Conservation (phyloP, 768 basidiomycete species). For the Chlorophyllum brunneum region DNA sequence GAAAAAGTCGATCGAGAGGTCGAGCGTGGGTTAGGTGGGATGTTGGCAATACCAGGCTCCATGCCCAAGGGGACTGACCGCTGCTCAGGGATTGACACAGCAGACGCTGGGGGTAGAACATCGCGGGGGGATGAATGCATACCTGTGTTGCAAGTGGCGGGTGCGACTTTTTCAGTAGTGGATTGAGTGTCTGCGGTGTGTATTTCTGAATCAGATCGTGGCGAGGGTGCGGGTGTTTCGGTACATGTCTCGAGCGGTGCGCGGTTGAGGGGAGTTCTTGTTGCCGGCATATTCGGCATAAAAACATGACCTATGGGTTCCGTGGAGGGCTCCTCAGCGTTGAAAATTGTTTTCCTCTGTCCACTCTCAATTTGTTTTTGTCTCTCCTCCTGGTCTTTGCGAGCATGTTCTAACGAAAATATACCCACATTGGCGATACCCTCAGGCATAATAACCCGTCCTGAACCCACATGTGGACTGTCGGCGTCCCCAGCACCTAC, state of each 20-base stretch:
- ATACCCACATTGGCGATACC: no score
- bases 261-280: neutral
- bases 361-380: neutral
- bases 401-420: neutral
- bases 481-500: no score
- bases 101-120: neutral
- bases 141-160: no score
- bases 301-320: neutral
- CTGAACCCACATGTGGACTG: no score
- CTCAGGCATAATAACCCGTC: no score
- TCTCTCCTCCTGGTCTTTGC: constrained; percentile 7
- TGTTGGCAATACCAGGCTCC: neutral
- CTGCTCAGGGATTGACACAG: neutral
- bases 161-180: neutral
- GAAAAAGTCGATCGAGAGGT: no score
- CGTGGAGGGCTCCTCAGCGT: neutral
- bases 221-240: neutral
- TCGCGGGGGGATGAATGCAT: no score
- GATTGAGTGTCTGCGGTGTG: neutral
- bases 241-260: neutral
- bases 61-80: neutral
- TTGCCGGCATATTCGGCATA: no score
- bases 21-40: no score
- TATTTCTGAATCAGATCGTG: neutral
- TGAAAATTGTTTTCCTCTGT: neutral